A percentile compares a stretch with the other conserved stretches of the same genome.
phyloP scores from a whole-genome alignment of 176 grass and related monocot species.

The Panicum miliaceum region DNA sequence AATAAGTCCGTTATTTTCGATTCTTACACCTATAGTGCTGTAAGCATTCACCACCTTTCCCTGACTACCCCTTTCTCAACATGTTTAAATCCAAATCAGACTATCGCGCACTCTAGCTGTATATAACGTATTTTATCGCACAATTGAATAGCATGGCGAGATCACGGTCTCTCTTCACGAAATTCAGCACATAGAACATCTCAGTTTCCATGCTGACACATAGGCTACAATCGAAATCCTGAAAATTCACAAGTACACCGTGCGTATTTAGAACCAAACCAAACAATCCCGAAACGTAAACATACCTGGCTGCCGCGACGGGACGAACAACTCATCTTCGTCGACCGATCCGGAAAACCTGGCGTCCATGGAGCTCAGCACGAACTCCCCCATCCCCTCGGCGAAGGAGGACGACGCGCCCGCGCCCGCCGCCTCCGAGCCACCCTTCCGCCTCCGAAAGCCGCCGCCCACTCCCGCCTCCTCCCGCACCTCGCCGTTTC shows the following conservation, averaged over 20 bases:
- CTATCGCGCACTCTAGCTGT: not conserved
- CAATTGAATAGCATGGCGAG: not conserved
- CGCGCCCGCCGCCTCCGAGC: constrained; percentile 5
- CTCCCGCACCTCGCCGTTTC: constrained; percentile 52
- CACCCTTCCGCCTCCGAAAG: constrained; percentile 40
- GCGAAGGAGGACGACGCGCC: constrained; percentile 49
- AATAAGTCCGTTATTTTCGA: not conserved
- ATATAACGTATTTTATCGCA: not conserved
- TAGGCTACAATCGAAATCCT: not conserved
- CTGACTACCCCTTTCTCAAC: not conserved
- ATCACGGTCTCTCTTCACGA: constrained; percentile 12
- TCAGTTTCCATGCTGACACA: not conserved
- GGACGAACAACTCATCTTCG: constrained; percentile 38
- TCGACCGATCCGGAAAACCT: constrained; percentile 61
- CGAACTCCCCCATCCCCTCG: constrained; percentile 56
- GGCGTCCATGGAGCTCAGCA: constrained; percentile 65
- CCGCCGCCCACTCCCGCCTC: constrained; percentile 33
- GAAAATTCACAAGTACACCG: not conserved
- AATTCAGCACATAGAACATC: not conserved
- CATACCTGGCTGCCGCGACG: constrained; percentile 46
- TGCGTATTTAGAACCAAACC: not conserved
- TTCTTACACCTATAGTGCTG: not conserved
- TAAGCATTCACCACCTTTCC: constrained; percentile 6
- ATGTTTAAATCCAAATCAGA: not conserved
- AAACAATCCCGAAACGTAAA: not conserved